Base-by-base conservation (phyloP, 805 yeast species). In the Metschnikowia anglica region DNA sequence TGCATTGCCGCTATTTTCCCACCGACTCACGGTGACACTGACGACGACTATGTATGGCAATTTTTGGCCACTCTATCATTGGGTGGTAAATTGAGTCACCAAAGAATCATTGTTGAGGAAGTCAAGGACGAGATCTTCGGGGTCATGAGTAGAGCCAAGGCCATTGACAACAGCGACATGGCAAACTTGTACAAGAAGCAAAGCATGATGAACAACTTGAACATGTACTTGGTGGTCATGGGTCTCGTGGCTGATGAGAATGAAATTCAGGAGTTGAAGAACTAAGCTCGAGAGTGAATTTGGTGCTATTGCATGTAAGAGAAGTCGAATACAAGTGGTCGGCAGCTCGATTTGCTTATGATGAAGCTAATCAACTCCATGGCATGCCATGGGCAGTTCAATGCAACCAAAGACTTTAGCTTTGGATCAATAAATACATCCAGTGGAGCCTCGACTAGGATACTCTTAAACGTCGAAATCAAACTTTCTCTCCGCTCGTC, bases 181-280 rank as follows among this genome's bases (percentile, higher is more conserved):
- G 70, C 65, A 38, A 66, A 67, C 54, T 60, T 68, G 50, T 66
- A 68, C 60, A 70, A 68, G 60, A 76, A 74, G 53, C 79, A 72
- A 54, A 80, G 73, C 67, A 76, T 83, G 58, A 75, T 86, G 59
- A 80, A 79, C 51, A 89, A 89, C 60, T 77, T 91, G 76, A 91
- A 91, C 63, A 70, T 91, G 76, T 90, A 89, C 70, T 77, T 91
- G 66, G 93, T 91, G 55, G 97, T 90, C 35, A 89, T 91, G 95
- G 99, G 99, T 6, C 76, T 91, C 51, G 88, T 86, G 46, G 96
- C 97, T 5, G 86, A 87, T 52, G 93, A 88, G 55, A 83, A 81
- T 43, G 97, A 88, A 62, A 90, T 90, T 59, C 79, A 83, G 31
- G 97, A 89, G 67, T 72, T 90, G 50, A 55, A 55, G 40, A 49